These are phyloP conservation scores for Solanum piurae DNA, from an alignment of 257 asterid genomes.

Conservation along the genomic window DNA sequence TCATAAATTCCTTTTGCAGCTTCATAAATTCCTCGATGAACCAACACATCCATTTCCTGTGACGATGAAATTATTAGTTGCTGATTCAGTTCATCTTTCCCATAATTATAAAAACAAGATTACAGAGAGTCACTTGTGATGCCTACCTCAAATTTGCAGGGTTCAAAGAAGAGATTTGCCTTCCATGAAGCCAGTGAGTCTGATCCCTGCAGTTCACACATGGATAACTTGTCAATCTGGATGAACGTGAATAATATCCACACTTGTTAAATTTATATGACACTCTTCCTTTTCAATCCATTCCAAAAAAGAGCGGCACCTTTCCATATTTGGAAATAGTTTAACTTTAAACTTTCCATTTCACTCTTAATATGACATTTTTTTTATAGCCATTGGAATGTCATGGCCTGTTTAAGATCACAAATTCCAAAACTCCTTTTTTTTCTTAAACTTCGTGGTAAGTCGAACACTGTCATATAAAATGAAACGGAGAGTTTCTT, in stretches of 20 bases:
- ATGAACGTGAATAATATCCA: background rate
- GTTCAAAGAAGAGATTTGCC: constrained; percentile 85
- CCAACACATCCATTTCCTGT: constrained; percentile 65
- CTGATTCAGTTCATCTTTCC: background rate
- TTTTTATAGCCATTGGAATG: background rate
- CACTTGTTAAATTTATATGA: background rate
- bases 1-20: constrained; percentile 90
- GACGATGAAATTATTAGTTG: background rate
- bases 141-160: constrained; percentile 67
- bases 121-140: background rate
- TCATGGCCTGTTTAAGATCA: background rate
- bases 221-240: constrained; percentile 2
- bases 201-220: constrained; percentile 51
- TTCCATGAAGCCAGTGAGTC: constrained; percentile 90
- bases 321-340: background rate
- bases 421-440: background rate
- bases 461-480: background rate
- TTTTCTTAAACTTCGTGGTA: background rate
- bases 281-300: background rate
- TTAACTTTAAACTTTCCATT: background rate
- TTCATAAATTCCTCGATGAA: constrained; percentile 88
- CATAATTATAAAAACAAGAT: background rate
- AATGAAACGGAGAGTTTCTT: background rate
- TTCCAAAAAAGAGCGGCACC: background rate
- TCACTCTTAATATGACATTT: background rate